These are phyloP conservation scores for Pharnaceum exiguum DNA, from an alignment of 148 eudicot genomes.

Conservation along the genomic window DNA sequence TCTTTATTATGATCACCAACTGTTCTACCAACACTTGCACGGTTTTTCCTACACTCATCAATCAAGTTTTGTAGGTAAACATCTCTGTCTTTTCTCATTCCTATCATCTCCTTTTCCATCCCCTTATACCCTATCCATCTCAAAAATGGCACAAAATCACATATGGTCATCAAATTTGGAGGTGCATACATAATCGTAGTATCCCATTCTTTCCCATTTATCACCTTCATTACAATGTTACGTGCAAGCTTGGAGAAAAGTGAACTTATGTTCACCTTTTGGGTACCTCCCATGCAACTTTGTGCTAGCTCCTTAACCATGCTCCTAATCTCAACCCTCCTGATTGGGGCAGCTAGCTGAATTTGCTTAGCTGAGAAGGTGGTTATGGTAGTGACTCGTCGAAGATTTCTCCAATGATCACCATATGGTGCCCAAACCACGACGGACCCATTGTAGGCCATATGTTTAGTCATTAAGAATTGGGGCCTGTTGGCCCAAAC, in stretches of 20 bases:
- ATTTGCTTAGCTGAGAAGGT: constrained; percentile 19
- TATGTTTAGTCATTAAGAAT: constrained; percentile 4
- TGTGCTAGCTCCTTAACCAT: constrained; percentile 4
- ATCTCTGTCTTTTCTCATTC: constrained; percentile 26
- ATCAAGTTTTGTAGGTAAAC: constrained; percentile 32
- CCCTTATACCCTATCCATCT: constrained; percentile 45
- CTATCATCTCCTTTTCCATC: constrained; percentile 28
- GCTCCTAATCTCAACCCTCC: constrained; percentile 12
- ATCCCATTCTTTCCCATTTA: constrained; percentile 30
- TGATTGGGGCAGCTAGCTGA: constrained; percentile 1
- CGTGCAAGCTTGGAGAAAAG: constrained; percentile 7
- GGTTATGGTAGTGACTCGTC: constrained; percentile 12
- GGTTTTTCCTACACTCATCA: constrained; percentile 19
- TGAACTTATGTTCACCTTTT: constrained; percentile 21
- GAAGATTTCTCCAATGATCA: constrained; percentile 30
- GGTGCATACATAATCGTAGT: neutral
- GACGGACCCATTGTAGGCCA: constrained; percentile 20
- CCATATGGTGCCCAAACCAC: constrained; percentile 25
- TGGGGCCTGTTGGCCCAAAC: constrained; percentile 28
- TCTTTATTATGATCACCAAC: neutral
- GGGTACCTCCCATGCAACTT: neutral
- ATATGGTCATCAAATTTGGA: constrained; percentile 3
- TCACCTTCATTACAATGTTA: constrained; percentile 26
- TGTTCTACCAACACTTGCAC: neutral
- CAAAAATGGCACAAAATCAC: constrained; percentile 41